These are phyloP conservation scores for Paramecium octaurelia DNA, from an alignment of 73 alveolate genomes.

Conservation along the genomic window DNA sequence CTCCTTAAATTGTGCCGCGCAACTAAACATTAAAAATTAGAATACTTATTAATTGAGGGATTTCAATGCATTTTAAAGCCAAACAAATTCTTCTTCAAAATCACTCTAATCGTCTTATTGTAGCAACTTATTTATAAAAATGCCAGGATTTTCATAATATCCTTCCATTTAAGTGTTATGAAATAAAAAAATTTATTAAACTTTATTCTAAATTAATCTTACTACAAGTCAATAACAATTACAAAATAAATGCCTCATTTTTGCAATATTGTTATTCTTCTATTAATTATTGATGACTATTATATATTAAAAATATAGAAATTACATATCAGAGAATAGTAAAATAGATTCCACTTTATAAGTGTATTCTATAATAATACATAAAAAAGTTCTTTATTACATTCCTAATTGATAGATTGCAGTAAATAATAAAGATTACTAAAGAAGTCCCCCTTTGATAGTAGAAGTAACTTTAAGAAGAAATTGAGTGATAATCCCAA, in stretches of 20 bases:
- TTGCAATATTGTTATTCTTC: neutral
- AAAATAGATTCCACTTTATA: neutral
- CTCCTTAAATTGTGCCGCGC: neutral
- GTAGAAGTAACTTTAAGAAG: neutral
- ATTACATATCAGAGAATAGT: neutral
- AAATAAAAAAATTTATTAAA: too few relatives aligned
- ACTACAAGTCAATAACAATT: neutral
- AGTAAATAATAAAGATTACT: neutral
- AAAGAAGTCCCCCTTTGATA: neutral
- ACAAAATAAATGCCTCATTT: neutral
- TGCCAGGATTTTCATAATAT: conserved; percentile 18
- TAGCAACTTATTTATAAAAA: neutral
- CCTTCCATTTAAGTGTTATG: neutral
- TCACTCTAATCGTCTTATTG: neutral
- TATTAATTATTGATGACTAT: neutral
- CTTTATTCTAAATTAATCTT: neutral
- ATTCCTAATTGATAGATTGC: neutral
- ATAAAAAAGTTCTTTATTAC: neutral
- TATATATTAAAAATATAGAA: neutral
- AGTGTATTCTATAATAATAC: neutral
- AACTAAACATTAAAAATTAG: neutral
- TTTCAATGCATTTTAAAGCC: neutral
- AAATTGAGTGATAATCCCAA: neutral
- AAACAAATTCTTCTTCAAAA: neutral
- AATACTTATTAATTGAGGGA: neutral